phyloP scores from a whole-genome alignment of 345 rosid genomes.

The Citrus inodora region DNA sequence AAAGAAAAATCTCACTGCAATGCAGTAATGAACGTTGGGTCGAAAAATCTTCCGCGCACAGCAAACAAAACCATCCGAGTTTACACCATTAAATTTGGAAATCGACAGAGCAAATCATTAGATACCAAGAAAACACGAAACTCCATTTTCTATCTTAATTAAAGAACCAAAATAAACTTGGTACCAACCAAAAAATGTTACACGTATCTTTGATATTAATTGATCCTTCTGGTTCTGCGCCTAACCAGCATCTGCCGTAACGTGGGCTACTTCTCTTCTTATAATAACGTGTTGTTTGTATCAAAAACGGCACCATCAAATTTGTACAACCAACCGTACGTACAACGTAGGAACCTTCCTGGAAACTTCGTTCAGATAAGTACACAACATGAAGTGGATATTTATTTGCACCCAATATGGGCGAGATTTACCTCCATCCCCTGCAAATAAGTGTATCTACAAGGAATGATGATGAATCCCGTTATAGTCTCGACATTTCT shows the following conservation, averaged over 20 bases:
- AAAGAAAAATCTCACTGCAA: background rate
- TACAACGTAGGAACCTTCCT: background rate
- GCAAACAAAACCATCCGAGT: background rate
- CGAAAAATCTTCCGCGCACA: background rate
- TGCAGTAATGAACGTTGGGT: background rate
- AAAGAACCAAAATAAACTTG: background rate
- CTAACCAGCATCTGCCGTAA: background rate
- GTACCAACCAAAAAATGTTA: background rate
- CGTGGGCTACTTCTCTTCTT: background rate
- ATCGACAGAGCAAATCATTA: background rate
- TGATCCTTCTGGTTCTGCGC: no score
- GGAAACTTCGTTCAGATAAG: background rate
- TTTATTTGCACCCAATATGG: no score
- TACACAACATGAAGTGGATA: no score
- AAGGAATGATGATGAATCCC: no score
- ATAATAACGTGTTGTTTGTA: background rate
- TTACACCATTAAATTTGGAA: background rate
- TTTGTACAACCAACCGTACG: background rate
- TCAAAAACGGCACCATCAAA: background rate
- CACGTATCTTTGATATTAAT: no score
- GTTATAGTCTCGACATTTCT: no score
- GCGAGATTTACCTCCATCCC: no score
- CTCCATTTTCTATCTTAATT: no score
- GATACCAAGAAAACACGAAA: no score
- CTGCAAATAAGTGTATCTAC: no score